These are phyloP conservation scores for Penicillium sp. DNA, from an alignment of 2,329 filamentous ascomycete species.

Conservation along the genomic window DNA sequence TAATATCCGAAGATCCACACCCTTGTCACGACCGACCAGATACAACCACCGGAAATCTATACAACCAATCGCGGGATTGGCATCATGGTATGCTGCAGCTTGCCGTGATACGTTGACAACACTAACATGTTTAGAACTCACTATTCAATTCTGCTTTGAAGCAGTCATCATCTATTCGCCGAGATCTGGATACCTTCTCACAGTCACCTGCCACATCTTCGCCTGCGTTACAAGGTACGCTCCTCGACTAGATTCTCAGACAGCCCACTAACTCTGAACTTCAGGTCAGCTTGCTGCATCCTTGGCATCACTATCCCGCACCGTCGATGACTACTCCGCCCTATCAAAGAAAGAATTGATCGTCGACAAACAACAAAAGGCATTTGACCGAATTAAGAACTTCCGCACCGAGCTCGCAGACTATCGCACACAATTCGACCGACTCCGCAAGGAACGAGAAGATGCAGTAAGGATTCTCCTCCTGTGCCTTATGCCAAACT, in stretches of 20 bases:
- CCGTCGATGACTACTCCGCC: conserved; percentile 86
- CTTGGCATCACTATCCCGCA: conserved; percentile 80
- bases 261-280: conserved; percentile 34
- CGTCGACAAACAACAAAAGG: conserved; percentile 87
- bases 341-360: conserved; percentile 88
- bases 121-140: conserved; percentile 62
- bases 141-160: conserved; percentile 84
- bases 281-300: conserved; percentile 74
- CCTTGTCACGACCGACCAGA: not conserved
- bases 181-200: conserved; percentile 72
- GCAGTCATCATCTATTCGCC: conserved; percentile 77
- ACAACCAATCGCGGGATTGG: conserved; percentile 13
- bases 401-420: conserved; percentile 82
- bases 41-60: conserved; percentile 1
- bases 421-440: conserved; percentile 76
- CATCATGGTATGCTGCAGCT: conserved; percentile 11
- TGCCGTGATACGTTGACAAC: not conserved
- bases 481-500: not conserved
- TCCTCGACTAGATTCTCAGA: not conserved
- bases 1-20: not conserved
- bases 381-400: conserved; percentile 77
- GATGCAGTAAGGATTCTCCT: conserved; percentile 58
- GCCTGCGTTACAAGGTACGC: conserved; percentile 61
- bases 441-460: conserved; percentile 74
- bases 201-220: conserved; percentile 60